phyloP scores from a whole-genome alignment of 176 grass and related monocot species.

The Rhipidocladum racemiflorum region DNA sequence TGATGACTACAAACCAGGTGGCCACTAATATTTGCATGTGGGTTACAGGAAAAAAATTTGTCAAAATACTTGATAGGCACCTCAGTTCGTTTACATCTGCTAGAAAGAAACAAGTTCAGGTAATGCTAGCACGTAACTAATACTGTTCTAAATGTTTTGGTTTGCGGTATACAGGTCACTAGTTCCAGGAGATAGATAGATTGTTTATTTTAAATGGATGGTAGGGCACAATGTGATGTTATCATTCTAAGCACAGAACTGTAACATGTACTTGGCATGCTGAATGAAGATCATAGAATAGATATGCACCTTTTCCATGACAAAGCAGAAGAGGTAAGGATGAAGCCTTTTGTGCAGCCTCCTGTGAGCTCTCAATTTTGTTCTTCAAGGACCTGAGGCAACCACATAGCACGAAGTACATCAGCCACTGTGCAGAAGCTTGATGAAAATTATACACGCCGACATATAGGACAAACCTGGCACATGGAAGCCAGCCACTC shows the following conservation, averaged over 20 bases:
- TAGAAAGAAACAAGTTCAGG: background rate
- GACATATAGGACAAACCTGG: too few species aligned
- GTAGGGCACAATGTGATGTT: background rate
- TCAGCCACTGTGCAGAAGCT: too few species aligned
- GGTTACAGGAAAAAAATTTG: background rate
- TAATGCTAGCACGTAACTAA: background rate
- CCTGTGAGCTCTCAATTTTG: too few species aligned
- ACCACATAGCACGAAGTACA: too few species aligned
- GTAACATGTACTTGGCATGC: too few species aligned
- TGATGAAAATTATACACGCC: too few species aligned
- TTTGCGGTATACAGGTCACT: background rate
- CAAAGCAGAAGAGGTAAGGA: too few species aligned
- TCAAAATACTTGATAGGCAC: background rate
- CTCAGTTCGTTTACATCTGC: background rate
- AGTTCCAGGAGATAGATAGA: background rate
- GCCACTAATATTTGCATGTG: background rate
- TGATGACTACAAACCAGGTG: background rate
- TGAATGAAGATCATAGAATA: too few species aligned
- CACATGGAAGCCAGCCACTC: too few species aligned
- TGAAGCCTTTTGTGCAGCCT: too few species aligned
- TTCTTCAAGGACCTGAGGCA: too few species aligned
- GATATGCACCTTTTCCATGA: too few species aligned
- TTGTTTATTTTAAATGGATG: background rate
- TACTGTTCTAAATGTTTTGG: background rate
- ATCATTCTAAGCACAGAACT: conserved; percentile 9